Evolutionary conservation across 179 eudicot genomes (phyloP).

Genomic region (Corrigiola litoralis): DNA sequence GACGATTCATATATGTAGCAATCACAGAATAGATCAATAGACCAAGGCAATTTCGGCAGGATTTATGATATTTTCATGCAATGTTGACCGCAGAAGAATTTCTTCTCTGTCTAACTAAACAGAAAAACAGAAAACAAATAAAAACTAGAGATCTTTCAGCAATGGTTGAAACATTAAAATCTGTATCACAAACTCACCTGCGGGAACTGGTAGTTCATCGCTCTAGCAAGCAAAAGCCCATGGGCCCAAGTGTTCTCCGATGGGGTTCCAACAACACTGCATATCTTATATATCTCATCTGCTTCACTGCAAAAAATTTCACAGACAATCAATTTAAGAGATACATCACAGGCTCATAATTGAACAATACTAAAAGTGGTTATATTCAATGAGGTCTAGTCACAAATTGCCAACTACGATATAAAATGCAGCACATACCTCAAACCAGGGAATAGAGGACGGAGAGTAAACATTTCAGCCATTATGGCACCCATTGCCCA

Average conservation of each 20-base stretch:
- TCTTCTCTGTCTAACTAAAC: not conserved
- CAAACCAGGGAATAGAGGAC: slow-evolving; percentile 93
- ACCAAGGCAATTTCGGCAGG: too few relatives aligned
- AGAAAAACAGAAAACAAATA: too few relatives aligned
- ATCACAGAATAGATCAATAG: not conserved
- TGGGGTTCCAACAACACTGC: slow-evolving; percentile 83
- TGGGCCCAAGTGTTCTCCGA: slow-evolving; percentile 55
- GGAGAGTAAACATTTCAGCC: slow-evolving; percentile 84
- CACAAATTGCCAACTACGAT: too few relatives aligned
- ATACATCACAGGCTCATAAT: too few relatives aligned
- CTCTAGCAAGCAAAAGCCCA: slow-evolving; percentile 63
- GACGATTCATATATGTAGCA: not conserved
- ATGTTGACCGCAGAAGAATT: too few relatives aligned
- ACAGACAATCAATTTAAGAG: not conserved
- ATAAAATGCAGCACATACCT: slow-evolving; percentile 40
- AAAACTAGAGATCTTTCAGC: not conserved
- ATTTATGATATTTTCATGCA: too few relatives aligned
- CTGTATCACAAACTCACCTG: slow-evolving; percentile 39
- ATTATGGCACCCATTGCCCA: slow-evolving; percentile 99
- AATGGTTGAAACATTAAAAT: not conserved
- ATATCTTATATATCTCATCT: slow-evolving; percentile 87
- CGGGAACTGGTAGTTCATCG: slow-evolving; percentile 84
- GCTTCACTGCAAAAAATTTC: slow-evolving; percentile 69
- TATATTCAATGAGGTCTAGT: not conserved
- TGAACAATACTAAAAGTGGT: not conserved